Conservation (phyloP, 495 filamentous ascomycete genomes). For the Stereocaulon alpinum region DNA sequence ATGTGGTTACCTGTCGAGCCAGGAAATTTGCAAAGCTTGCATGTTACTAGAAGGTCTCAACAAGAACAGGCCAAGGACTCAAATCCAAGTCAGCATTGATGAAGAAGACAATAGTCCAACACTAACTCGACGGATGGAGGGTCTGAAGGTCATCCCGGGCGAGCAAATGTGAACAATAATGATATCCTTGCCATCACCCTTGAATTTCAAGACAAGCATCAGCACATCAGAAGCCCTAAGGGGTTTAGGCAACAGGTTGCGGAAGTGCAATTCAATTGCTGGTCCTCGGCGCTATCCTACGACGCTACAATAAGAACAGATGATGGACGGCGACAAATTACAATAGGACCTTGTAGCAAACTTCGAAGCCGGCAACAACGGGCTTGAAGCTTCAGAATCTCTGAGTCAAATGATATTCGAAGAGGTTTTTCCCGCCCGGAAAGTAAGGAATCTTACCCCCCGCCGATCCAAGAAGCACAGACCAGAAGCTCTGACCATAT, state of each 20-base stretch:
- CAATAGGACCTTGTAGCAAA: neutral
- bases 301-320: neutral
- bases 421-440: neutral
- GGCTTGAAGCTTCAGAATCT: neutral
- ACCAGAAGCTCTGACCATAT: slow-evolving; percentile 3
- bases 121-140: slow-evolving; percentile 45
- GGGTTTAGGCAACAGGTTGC: neutral
- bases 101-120: slow-evolving; percentile 45
- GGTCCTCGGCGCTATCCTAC: neutral
- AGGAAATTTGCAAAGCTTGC: slow-evolving; percentile 92
- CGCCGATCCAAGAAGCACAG: neutral
- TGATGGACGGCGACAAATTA: too few species aligned
- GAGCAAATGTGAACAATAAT: neutral
- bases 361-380: neutral
- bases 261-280: neutral
- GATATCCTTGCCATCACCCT: neutral
- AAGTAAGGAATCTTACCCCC: neutral
- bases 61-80: slow-evolving; percentile 73
- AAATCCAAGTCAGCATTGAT: slow-evolving; percentile 47
- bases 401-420: too few species aligned
- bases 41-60: slow-evolving; percentile 82
- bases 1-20: slow-evolving; percentile 93
- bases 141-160: slow-evolving; percentile 20
- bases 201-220: neutral
- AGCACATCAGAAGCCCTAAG: neutral